phyloP scores from a whole-genome alignment of 2,329 filamentous ascomycete genomes.

The Fusarium equiseti region DNA sequence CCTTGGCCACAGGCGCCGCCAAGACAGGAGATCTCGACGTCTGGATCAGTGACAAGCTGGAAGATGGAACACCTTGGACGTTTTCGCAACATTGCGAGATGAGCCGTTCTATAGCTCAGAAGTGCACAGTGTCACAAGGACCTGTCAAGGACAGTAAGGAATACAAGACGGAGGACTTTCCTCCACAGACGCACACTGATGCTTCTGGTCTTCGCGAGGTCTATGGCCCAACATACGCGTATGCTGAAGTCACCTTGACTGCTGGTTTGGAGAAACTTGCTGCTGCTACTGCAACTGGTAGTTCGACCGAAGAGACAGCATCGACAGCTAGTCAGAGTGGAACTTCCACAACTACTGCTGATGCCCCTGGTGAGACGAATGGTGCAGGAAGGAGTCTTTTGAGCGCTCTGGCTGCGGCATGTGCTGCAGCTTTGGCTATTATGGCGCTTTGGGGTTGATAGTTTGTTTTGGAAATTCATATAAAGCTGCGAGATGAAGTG shows the following conservation, averaged over 20 bases:
- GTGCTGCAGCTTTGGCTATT: background rate
- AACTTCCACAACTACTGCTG: background rate
- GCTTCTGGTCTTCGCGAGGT: background rate
- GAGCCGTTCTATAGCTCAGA: background rate
- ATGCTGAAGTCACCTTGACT: background rate
- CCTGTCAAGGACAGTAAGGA: background rate
- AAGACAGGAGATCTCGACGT: background rate
- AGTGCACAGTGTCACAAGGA: background rate
- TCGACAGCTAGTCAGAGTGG: background rate
- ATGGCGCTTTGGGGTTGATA: background rate
- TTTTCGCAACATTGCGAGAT: conserved; percentile 1
- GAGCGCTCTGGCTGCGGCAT: background rate
- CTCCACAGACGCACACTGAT: background rate
- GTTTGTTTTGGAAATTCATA: background rate
- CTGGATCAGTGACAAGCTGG: background rate
- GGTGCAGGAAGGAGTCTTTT: background rate
- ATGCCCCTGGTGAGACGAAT: background rate
- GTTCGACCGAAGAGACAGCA: background rate
- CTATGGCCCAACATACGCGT: conserved; percentile 3
- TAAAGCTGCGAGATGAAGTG: background rate
- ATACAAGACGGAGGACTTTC: background rate
- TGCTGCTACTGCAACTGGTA: background rate
- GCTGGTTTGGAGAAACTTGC: background rate
- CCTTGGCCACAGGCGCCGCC: background rate
- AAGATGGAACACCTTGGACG: background rate